Evolutionary conservation across 2,329 filamentous ascomycete species (phyloP), one percentile per base, ranked within the genome.

Genomic region (Gyromitra esculenta): DNA sequence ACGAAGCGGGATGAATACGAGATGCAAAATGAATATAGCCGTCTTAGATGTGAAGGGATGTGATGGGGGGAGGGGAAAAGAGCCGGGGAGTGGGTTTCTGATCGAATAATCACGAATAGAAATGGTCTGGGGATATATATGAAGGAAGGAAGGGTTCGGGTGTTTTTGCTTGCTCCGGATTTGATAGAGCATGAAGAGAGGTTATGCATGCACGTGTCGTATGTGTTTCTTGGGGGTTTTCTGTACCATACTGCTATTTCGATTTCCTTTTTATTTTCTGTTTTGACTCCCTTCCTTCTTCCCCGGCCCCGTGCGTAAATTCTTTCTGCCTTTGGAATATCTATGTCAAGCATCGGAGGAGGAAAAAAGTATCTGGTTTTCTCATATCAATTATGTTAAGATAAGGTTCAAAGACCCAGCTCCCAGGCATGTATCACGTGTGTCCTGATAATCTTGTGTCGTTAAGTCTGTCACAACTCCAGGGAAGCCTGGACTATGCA

Each of bases 231-330:
- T 57, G 72, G 65, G 41, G 45, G 37, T 21, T 75, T 64, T 71
- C 57, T 75, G 72, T 75, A 75, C 71, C 65, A 75, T 75, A 74
- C 45, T 67, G 21, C 59, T 69, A 39, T 74, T 75, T 75, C 59
- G 37, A 69, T 48, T 74, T 63, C 59, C 13, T 56, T 57, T 65
- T 65, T n/a, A 52, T 75, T 71, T 68, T 52, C 48, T 68, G 43
- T 25, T 39, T 52, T 37, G 52, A 15, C 54, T 45, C 35, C 43
- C 21, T 37, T 60, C 39, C 63, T 63, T 60, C 43, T 43, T 37
- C 59, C 31, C 65, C 43, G 37, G 48, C 11, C 57, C 48, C 31
- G 59, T 57, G 54, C 72, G 72, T 75, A 39, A 68, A 41, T n/a
- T 37, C 25, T 31, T 11, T 57, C 41, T 71, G 13, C 65, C 66